phyloP scores from a whole-genome alignment of 2,329 filamentous ascomycete genomes.

The Lasiodiplodia sp. region DNA sequence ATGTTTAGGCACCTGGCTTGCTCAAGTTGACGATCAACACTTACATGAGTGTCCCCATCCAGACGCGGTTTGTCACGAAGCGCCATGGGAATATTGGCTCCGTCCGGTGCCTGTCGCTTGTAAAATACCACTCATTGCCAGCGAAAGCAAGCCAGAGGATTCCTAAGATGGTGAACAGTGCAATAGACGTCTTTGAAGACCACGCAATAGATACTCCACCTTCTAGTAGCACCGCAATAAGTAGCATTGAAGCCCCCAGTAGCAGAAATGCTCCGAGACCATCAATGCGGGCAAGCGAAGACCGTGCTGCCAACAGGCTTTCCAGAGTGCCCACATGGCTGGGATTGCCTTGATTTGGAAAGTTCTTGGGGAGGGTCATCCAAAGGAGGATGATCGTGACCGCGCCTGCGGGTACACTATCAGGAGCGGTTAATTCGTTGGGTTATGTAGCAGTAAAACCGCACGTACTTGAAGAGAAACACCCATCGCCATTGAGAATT shows the following conservation, averaged over 20 bases:
- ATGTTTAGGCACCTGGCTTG: neutral
- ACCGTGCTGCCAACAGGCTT: no score
- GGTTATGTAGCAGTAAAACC: no score
- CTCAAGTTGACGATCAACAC: neutral
- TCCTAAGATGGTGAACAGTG: conserved; percentile 24
- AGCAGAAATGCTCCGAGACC: conserved; percentile 20
- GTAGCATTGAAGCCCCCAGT: conserved; percentile 26
- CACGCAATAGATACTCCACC: conserved; percentile 32
- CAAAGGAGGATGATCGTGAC: conserved; percentile 7
- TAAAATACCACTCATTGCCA: conserved; percentile 14
- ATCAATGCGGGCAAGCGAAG: conserved; percentile 20
- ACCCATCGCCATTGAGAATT: conserved; percentile 28
- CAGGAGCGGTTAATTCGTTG: neutral
- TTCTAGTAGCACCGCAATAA: conserved; percentile 28
- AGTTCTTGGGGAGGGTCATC: conserved; percentile 29
- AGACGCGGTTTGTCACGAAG: conserved; percentile 17
- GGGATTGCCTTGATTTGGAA: conserved; percentile 23
- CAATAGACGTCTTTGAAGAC: conserved; percentile 15
- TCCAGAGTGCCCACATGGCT: neutral
- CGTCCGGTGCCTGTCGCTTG: neutral
- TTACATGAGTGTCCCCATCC: conserved; percentile 30
- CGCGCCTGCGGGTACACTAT: neutral
- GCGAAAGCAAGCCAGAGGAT: conserved; percentile 26
- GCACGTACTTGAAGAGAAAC: conserved; percentile 28
- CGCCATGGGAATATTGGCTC: conserved; percentile 30